Evolutionary conservation across 352 stramenopile species (phyloP), one percentile per base, ranked within the genome.

Genomic region (Pythium myriotylum): DNA sequence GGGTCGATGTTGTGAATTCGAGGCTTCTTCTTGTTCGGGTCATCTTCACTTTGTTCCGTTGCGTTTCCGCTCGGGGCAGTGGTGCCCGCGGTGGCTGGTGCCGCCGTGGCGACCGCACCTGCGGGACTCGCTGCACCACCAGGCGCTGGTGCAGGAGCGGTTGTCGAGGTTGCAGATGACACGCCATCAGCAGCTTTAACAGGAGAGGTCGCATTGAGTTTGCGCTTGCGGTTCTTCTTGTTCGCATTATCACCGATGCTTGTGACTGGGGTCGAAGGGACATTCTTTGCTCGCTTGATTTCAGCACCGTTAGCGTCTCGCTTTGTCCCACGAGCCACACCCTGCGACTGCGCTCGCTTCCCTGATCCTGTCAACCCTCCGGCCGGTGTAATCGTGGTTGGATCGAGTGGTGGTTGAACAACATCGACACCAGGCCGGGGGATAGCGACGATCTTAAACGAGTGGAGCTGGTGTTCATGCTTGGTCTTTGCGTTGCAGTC

Each of bases 401-500:
- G 53, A 60, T 65, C 72, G 57, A 48, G 55, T 41, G 48, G 73
- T 14, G 59, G 59, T 41, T 68, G 53, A 3, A 68, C 41, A 9
- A 72, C 62, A n/a, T 88, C 79, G 10, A 70, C 76, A 3, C 75
- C 80, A 20, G 82, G 79, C 9, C 82, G 81, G 22, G 86, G 86
- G 45, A 95, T 95, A 8, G 86, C 61, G 1, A 97, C 81, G 37
- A 99, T 97, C 46, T 96, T 94, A 78, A 98, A 97, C 32, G 97
- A 75, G 56, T 91, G 93, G 65, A 98, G 83, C 54, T 89, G 81
- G 67, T 98, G 95, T 41, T 96, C 80, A 70, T 96, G 89, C 67
- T 94, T 97, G 19, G 86, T 94, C 70, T 98, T 98, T 40, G 70
- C 67, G 22, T 97, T 79, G 72, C 96, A 99, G n/a, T 93, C 79